phyloP scores from a whole-genome alignment of 2,329 filamentous ascomycete genomes.

The Sarocladium kiliense region DNA sequence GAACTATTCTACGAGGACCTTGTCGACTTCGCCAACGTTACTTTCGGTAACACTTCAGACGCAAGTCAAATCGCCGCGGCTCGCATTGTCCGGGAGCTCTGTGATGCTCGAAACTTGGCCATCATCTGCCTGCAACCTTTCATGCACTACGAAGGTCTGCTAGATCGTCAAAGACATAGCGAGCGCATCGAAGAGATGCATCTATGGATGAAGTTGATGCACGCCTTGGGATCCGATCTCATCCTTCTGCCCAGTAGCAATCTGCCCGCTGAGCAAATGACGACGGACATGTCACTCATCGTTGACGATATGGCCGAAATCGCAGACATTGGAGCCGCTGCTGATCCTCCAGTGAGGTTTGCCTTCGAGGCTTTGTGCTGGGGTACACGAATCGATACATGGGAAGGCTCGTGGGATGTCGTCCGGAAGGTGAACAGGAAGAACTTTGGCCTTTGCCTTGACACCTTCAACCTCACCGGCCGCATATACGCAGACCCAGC shows the following conservation, averaged over 20 bases:
- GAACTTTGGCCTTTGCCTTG: constrained; percentile 73
- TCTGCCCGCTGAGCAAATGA: constrained; percentile 42
- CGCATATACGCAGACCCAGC: constrained; percentile 66
- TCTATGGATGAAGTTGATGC: constrained; percentile 64
- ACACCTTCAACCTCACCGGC: constrained; percentile 74
- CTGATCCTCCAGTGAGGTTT: constrained; percentile 56
- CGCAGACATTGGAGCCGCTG: constrained; percentile 59
- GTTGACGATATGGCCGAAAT: constrained; percentile 57
- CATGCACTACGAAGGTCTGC: constrained; percentile 69
- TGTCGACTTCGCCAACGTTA: constrained; percentile 48
- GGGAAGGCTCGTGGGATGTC: constrained; percentile 68
- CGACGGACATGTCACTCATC: constrained; percentile 47
- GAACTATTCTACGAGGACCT: constrained; percentile 79
- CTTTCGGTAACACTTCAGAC: constrained; percentile 31
- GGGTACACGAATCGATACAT: constrained; percentile 64
- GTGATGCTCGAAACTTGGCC: constrained; percentile 29
- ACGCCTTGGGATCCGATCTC: constrained; percentile 60
- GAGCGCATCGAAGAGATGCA: constrained; percentile 56
- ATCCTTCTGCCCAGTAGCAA: constrained; percentile 73
- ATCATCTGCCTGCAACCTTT: constrained; percentile 72
- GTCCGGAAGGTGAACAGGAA: constrained; percentile 58
- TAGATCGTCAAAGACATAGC: constrained; percentile 53
- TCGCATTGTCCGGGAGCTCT: constrained; percentile 49
- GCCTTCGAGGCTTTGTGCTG: constrained; percentile 71
- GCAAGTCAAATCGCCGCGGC: constrained; percentile 54